phyloP scores from a whole-genome alignment of 2,329 filamentous ascomycete species.

The Exophiala calicioides region DNA sequence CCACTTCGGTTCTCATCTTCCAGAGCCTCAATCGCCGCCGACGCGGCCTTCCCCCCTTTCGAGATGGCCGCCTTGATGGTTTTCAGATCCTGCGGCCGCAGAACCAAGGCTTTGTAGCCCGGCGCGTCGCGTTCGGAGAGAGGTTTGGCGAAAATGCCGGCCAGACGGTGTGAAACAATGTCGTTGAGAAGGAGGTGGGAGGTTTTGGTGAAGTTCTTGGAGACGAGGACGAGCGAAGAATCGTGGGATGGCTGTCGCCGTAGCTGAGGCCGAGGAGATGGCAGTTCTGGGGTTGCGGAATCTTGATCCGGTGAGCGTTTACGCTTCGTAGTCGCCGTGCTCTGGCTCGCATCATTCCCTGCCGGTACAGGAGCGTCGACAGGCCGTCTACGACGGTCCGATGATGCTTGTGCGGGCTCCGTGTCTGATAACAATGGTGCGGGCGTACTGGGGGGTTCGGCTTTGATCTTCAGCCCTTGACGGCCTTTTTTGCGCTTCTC shows the following conservation, averaged over 20 bases:
- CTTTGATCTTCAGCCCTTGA: conserved; percentile 27
- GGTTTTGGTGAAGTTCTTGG: conserved; percentile 61
- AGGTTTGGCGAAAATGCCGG: conserved; percentile 75
- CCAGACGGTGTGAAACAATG: conserved; percentile 73
- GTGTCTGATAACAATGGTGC: conserved; percentile 36
- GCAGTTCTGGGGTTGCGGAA: conserved; percentile 20
- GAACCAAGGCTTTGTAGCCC: conserved; percentile 71
- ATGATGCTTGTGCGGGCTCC: conserved; percentile 36
- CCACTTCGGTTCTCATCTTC: conserved; percentile 51
- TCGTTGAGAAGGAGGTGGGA: conserved; percentile 73
- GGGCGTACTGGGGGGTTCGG: conserved; percentile 38
- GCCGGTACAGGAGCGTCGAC: conserved; percentile 12
- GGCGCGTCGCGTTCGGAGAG: conserved; percentile 74
- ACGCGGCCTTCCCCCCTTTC: conserved; percentile 47
- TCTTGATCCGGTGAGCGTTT: conserved; percentile 42
- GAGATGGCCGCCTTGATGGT: conserved; percentile 71
- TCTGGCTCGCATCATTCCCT: conserved; percentile 7
- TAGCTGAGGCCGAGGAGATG: conserved; percentile 18
- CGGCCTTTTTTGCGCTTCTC: conserved; percentile 22
- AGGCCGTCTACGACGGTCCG: conserved; percentile 34
- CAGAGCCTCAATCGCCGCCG: conserved; percentile 42
- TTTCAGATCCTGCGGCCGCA: conserved; percentile 75
- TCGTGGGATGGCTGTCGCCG: conserved; percentile 38
- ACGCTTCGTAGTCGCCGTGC: conserved; percentile 32
- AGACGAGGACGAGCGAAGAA: conserved; percentile 38